A percentile compares a stretch with the other conserved stretches of the same genome.
Evolutionary conservation across 2,329 filamentous ascomycete genomes (phyloP).

Genomic region (Pseudogymnoascus pannorum): DNA sequence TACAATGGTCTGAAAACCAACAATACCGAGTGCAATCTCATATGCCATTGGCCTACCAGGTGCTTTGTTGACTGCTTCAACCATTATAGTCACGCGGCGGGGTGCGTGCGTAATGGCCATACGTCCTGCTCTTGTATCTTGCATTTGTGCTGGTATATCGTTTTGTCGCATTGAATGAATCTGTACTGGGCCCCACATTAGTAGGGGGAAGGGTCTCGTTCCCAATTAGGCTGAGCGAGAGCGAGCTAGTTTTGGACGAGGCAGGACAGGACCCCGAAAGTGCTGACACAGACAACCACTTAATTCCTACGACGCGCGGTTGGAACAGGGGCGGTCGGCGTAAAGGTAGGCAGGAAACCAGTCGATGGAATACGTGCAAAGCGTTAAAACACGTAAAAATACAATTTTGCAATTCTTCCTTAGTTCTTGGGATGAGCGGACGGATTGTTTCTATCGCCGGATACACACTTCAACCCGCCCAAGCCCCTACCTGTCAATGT

Average conservation of each 20-base stretch:
- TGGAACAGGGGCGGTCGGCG: not conserved
- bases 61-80: not conserved
- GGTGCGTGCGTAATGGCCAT: not conserved
- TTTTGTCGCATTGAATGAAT: not conserved
- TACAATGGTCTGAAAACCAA: not conserved
- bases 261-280: not conserved
- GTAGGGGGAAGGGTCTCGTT: not conserved
- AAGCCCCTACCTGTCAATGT: not conserved
- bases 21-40: not conserved
- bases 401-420: not conserved
- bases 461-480: not conserved
- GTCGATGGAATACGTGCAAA: not conserved
- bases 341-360: not conserved
- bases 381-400: not conserved
- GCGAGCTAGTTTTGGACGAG: not conserved
- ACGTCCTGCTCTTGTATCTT: not conserved
- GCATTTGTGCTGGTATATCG: not conserved
- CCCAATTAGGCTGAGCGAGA: not conserved
- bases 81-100: not conserved
- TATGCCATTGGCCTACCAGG: not conserved
- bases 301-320: not conserved
- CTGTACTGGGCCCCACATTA: not conserved
- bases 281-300: not conserved
- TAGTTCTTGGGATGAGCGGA: not conserved
- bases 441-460: not conserved